Conservation (phyloP, 805 yeast genomes). For the Yarrowia bubula region DNA sequence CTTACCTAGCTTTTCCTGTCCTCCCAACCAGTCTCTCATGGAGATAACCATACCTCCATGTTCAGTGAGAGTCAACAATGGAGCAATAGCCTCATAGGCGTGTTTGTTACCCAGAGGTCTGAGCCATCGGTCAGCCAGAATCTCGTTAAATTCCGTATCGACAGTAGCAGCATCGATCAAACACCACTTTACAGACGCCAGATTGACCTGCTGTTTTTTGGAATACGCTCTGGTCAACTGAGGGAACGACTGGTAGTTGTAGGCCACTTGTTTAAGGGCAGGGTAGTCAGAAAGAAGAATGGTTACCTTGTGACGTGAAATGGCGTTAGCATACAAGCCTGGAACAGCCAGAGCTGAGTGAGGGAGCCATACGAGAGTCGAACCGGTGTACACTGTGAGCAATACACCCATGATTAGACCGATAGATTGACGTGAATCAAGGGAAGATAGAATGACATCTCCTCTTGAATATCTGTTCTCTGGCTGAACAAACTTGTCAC, state of each 20-base stretch:
- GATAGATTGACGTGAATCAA: conserved; percentile 74
- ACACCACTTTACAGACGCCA: conserved; percentile 83
- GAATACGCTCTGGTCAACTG: conserved; percentile 76
- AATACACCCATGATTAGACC: conserved; percentile 82
- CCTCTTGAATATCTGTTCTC: conserved; percentile 42
- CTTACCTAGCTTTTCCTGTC: conserved; percentile 59
- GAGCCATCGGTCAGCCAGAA: conserved; percentile 84
- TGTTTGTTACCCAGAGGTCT: conserved; percentile 82
- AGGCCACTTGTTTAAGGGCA: conserved; percentile 84
- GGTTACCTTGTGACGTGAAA: conserved; percentile 68
- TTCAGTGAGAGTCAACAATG: conserved; percentile 82
- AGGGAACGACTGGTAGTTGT: conserved; percentile 89
- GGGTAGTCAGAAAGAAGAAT: conserved; percentile 81
- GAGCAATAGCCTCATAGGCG: conserved; percentile 76
- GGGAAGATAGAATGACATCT: conserved; percentile 56
- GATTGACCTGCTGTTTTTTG: conserved; percentile 69
- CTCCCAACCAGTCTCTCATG: conserved; percentile 85
- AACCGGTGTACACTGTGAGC: conserved; percentile 82
- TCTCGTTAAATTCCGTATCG: conserved; percentile 89
- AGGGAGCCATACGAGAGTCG: conserved; percentile 75
- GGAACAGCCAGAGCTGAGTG: conserved; percentile 70
- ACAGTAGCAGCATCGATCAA: conserved; percentile 83
- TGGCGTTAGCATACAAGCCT: conserved; percentile 80
- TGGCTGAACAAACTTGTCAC: conserved; percentile 41
- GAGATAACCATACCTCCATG: conserved; percentile 96